phyloP scores from a whole-genome alignment of 2,329 filamentous ascomycete genomes.

The Davidsoniella virescens region DNA sequence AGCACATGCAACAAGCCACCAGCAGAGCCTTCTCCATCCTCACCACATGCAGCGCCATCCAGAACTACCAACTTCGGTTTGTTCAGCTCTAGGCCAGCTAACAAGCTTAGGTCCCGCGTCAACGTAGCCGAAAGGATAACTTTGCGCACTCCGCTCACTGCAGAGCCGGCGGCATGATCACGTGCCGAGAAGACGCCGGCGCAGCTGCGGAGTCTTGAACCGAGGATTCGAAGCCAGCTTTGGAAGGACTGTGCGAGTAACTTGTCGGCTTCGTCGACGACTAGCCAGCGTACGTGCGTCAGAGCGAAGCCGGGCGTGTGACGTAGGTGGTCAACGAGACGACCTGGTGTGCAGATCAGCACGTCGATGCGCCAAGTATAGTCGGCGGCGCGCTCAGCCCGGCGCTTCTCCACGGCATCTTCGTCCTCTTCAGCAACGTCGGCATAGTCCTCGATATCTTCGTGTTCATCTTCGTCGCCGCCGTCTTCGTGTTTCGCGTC shows the following conservation, averaged over 20 bases:
- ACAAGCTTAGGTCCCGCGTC: constrained; percentile 67
- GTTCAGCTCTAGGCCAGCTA: constrained; percentile 55
- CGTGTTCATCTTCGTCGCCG: constrained; percentile 19
- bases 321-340: constrained; percentile 79
- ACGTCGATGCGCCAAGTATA: constrained; percentile 66
- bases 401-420: constrained; percentile 26
- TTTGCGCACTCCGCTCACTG: constrained; percentile 48
- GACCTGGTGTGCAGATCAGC: constrained; percentile 78
- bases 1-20: constrained; percentile 30
- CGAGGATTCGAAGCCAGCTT: constrained; percentile 65
- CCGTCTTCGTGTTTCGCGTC: constrained; percentile 29
- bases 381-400: constrained; percentile 47
- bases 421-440: constrained; percentile 19
- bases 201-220: constrained; percentile 33
- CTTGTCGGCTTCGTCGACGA: constrained; percentile 89
- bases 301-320: constrained; percentile 70
- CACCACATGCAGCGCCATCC: constrained; percentile 31
- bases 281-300: constrained; percentile 66
- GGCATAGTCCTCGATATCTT: constrained; percentile 20
- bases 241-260: constrained; percentile 84
- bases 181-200: constrained; percentile 13
- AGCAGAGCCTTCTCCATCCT: not conserved
- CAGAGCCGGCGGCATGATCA: constrained; percentile 33
- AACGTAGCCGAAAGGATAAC: constrained; percentile 84
- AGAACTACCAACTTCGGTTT: constrained; percentile 64